Conservation (phyloP, 1,284 basidiomycete genomes). For the Acaromyces ingoldii region DNA sequence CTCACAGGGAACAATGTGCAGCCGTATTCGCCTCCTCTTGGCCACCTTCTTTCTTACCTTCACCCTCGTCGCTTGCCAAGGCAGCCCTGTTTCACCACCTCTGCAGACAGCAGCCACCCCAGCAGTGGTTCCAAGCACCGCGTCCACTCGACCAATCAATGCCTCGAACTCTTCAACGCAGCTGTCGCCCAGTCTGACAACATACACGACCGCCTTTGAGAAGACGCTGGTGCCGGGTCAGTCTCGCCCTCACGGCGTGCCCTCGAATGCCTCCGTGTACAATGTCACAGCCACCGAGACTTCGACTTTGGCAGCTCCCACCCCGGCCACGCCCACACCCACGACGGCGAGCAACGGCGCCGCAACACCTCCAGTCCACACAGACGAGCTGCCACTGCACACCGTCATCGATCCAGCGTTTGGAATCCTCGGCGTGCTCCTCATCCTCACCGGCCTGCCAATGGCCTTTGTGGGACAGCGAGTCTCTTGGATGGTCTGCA, state of each 20-base stretch:
- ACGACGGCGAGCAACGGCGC: background rate
- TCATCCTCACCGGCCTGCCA: slow-evolving; percentile 82
- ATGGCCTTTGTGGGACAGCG: slow-evolving; percentile 78
- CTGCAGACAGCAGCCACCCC: no score
- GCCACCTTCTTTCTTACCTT: no score
- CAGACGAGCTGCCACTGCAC: slow-evolving; percentile 18
- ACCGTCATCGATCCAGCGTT: slow-evolving; percentile 73
- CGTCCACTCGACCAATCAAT: no score
- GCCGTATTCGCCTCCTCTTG: no score
- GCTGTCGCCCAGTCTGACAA: no score
- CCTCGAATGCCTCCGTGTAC: background rate
- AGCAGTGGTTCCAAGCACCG: no score
- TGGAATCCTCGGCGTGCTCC: slow-evolving; percentile 77
- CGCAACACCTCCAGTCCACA: background rate
- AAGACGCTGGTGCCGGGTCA: background rate
- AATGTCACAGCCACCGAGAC: background rate
- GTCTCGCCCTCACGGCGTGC: background rate
- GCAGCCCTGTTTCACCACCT: no score
- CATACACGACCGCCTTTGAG: background rate
- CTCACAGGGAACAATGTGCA: no score
- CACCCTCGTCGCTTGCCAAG: no score
- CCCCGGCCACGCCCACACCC: slow-evolving; percentile 4
- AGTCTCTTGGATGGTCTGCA: slow-evolving; percentile 28
- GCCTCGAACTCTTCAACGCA: no score
- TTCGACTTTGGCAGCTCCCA: slow-evolving; percentile 4